phyloP scores from a whole-genome alignment of 495 filamentous ascomycete genomes.

The Neurospora sublineolata region DNA sequence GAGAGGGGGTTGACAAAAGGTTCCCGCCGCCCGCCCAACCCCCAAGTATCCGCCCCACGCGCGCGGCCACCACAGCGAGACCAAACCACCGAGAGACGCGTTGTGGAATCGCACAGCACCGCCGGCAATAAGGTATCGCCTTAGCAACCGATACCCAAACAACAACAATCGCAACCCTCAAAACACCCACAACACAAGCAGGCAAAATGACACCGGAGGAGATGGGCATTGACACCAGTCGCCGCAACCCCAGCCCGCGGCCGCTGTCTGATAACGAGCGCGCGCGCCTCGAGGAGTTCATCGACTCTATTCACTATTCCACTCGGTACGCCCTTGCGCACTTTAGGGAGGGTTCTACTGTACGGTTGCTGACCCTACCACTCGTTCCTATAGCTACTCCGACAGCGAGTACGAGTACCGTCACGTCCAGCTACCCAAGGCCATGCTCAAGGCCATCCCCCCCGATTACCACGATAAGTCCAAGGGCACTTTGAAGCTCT shows the following conservation, averaged over 20 bases:
- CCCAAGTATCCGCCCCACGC: background rate
- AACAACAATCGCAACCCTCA: background rate
- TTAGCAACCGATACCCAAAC: background rate
- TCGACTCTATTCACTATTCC: constrained; percentile 90
- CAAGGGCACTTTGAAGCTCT: constrained; percentile 85
- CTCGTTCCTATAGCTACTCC: constrained; percentile 50
- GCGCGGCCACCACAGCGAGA: background rate
- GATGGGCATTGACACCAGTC: constrained; percentile 62
- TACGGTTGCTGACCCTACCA: constrained; percentile 2
- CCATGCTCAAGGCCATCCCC: constrained; percentile 94
- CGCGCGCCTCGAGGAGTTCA: constrained; percentile 75
- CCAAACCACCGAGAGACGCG: background rate
- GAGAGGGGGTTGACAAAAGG: too few species aligned
- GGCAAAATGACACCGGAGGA: constrained; percentile 9
- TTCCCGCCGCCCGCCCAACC: too few species aligned
- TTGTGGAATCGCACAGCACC: background rate
- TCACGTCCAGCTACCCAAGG: constrained; percentile 92
- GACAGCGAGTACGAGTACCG: constrained; percentile 85
- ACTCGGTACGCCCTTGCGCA: constrained; percentile 50
- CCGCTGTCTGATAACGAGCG: constrained; percentile 70
- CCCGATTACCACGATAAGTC: constrained; percentile 85
- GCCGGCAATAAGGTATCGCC: background rate
- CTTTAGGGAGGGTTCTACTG: background rate
- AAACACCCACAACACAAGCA: background rate
- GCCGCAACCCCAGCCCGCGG: constrained; percentile 76